A percentile compares a stretch with the other conserved stretches of the same genome.
These are phyloP conservation scores for Hericium rajendrae DNA, from an alignment of 768 basidiomycete species.

Conservation along the genomic window DNA sequence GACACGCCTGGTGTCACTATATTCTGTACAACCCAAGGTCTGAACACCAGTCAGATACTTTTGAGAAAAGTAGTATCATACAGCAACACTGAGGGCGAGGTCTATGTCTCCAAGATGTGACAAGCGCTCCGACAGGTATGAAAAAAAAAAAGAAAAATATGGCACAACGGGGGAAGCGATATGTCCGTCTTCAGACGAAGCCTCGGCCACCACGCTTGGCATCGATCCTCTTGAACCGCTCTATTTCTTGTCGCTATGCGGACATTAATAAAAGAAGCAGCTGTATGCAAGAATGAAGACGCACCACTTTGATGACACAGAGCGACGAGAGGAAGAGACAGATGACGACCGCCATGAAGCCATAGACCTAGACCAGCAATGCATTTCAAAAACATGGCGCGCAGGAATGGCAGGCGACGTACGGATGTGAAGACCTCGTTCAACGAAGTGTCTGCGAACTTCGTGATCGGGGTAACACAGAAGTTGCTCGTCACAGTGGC, in stretches of 20 bases:
- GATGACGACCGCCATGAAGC: slow-evolving; percentile 73
- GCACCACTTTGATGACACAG: slow-evolving; percentile 82
- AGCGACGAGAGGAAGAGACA: slow-evolving; percentile 70
- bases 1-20: too few relatives aligned
- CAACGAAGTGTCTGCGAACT: slow-evolving; percentile 59
- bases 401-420: not conserved
- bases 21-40: too few relatives aligned
- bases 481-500: slow-evolving; percentile 36
- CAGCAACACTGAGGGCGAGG: not conserved
- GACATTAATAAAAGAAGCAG: not conserved
- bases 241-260: slow-evolving; percentile 61
- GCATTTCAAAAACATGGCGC: not conserved
- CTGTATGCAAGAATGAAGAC: slow-evolving; percentile 17
- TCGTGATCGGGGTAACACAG: slow-evolving; percentile 65
- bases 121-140: not conserved
- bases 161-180: not conserved
- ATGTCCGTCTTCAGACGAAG: slow-evolving; percentile 51
- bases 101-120: too few relatives aligned
- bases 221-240: slow-evolving; percentile 85
- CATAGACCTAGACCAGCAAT: slow-evolving; percentile 46
- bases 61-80: too few relatives aligned
- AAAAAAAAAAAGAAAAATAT: not conserved
- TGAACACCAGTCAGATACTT: too few relatives aligned
- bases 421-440: slow-evolving; percentile 81
- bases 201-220: slow-evolving; percentile 79